These are phyloP conservation scores for Talaromyces sp. DNA, from an alignment of 2,329 filamentous ascomycete species.

Conservation along the genomic window DNA sequence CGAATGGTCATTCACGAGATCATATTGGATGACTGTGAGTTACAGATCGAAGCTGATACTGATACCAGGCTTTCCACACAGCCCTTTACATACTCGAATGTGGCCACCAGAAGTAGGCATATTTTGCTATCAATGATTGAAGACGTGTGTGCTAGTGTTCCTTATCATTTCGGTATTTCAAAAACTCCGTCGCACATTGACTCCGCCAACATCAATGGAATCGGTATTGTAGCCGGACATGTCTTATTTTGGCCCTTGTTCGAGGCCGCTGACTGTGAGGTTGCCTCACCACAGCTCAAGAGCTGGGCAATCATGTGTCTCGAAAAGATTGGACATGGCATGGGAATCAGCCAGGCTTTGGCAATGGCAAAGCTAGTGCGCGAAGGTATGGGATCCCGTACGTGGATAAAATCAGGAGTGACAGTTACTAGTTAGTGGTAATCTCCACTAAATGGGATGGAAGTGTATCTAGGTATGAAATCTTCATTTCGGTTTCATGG, in stretches of 20 bases:
- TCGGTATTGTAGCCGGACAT: slow-evolving; percentile 4
- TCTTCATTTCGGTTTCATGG: no score
- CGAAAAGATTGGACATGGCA: slow-evolving; percentile 19
- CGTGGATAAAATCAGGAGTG: neutral
- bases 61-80: neutral
- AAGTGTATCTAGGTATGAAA: no score
- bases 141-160: slow-evolving; percentile 20
- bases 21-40: slow-evolving; percentile 4
- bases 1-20: slow-evolving; percentile 19
- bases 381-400: slow-evolving; percentile 6
- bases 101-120: slow-evolving; percentile 8
- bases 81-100: neutral
- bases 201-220: neutral
- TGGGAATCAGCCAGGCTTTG: slow-evolving; percentile 19
- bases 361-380: slow-evolving; percentile 18
- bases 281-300: neutral
- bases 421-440: no score
- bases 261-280: slow-evolving; percentile 16
- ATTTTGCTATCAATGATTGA: slow-evolving; percentile 10
- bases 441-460: no score
- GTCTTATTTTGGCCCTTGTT: slow-evolving; percentile 18
- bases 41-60: neutral
- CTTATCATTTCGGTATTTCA: slow-evolving; percentile 16
- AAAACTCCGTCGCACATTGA: neutral
- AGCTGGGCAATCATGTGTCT: slow-evolving; percentile 16